Evolutionary conservation across 1,284 basidiomycete genomes (phyloP).

Genomic region (Cryptococcus sp.): DNA sequence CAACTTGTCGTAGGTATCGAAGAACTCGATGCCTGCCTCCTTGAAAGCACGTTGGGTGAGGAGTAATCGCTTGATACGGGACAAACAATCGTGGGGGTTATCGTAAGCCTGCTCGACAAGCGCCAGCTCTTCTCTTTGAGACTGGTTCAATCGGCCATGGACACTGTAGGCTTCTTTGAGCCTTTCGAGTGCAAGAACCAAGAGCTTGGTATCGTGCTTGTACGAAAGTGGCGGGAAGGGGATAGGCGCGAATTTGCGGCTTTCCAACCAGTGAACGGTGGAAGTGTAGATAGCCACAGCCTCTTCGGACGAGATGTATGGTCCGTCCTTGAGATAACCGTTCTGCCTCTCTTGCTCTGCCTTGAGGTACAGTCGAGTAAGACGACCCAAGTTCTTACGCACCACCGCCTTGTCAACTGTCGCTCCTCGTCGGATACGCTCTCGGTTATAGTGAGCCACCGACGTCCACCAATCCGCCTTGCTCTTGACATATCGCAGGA

Average conservation of each 20-base stretch:
- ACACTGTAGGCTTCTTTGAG: slow-evolving; percentile 98
- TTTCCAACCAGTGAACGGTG: slow-evolving; percentile 96
- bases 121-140: slow-evolving; percentile 92
- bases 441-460: slow-evolving; percentile 65
- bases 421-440: slow-evolving; percentile 71
- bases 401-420: slow-evolving; percentile 98
- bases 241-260: slow-evolving; percentile 89
- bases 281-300: slow-evolving; percentile 96
- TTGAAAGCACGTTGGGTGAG: slow-evolving; percentile 97
- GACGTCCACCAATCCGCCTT: slow-evolving; percentile 99
- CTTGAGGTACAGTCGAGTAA: slow-evolving; percentile 80
- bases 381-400: slow-evolving; percentile 56
- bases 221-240: slow-evolving; percentile 98
- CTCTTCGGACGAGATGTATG: slow-evolving; percentile 95
- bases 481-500: slow-evolving; percentile 97
- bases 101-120: slow-evolving; percentile 93
- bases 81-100: slow-evolving; percentile 64
- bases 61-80: slow-evolving; percentile 92
- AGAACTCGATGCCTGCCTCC: slow-evolving; percentile 82
- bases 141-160: slow-evolving; percentile 92
- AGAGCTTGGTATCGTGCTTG: slow-evolving; percentile 95
- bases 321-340: slow-evolving; percentile 94
- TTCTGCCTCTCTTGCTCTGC: slow-evolving; percentile 97
- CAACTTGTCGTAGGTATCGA: slow-evolving; percentile 92
- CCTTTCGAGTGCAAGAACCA: slow-evolving; percentile 92